Percentiles rank a stretch among this genome's conserved stretches.
Conservation (phyloP, 2,329 filamentous ascomycete genomes). For the Monosporascus sp. region DNA sequence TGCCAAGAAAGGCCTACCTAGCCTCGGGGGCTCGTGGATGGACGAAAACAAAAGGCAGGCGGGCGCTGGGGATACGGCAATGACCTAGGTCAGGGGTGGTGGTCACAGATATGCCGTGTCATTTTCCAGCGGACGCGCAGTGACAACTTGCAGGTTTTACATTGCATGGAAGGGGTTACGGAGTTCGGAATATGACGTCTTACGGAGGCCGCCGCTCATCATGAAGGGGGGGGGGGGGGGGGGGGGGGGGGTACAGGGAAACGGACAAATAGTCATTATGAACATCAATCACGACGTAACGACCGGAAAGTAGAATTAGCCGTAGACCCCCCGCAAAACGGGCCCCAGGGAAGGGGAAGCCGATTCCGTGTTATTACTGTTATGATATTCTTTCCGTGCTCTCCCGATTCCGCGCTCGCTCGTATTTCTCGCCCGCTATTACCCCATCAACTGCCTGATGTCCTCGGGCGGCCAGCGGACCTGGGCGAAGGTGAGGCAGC, state of each 20-base stretch:
- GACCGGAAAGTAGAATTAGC: background rate
- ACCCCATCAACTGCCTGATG: conserved; percentile 91
- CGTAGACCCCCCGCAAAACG: background rate
- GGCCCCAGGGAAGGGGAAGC: background rate
- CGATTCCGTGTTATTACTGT: background rate
- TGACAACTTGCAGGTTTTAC: background rate
- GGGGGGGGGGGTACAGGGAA: background rate
- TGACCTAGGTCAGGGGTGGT: conserved; percentile 5
- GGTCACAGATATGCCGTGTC: background rate
- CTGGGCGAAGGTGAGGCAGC: conserved; percentile 93
- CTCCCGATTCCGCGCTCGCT: too few species aligned
- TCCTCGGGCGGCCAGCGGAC: conserved; percentile 94
- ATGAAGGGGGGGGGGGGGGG: background rate
- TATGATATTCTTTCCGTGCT: background rate
- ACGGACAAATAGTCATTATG: background rate
- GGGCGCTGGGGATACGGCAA: conserved; percentile 5
- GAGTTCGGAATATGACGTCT: background rate
- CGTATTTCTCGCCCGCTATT: conserved; percentile 4
- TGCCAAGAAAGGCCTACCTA: conserved; percentile 16
- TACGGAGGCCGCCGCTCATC: background rate
- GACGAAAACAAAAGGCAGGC: conserved; percentile 12
- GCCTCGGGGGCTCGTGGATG: conserved; percentile 19
- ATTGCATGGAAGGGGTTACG: conserved; percentile 1
- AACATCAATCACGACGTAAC: background rate
- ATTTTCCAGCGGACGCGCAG: too few species aligned